Conservation (phyloP, 768 basidiomycete species). For the Obba rivulosa region DNA sequence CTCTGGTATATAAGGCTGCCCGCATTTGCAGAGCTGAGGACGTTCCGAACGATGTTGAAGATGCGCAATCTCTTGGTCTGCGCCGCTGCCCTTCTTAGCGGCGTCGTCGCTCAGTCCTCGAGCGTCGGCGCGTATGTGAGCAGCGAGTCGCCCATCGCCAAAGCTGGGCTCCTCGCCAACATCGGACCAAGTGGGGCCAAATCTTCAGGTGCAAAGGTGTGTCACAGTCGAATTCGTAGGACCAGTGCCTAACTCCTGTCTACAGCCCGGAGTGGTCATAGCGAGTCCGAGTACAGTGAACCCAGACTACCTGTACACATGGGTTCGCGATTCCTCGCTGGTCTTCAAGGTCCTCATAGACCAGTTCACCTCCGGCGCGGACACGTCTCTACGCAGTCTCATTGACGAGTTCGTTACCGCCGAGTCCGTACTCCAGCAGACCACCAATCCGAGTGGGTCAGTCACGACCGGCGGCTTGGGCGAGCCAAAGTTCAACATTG, state of each 20-base stretch:
- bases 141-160: constrained; percentile 53
- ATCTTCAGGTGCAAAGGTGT: constrained; percentile 34
- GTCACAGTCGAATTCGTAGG: not conserved
- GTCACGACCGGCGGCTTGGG: constrained; percentile 65
- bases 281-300: constrained; percentile 33
- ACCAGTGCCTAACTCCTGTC: not conserved
- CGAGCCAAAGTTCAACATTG: constrained; percentile 74
- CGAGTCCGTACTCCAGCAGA: constrained; percentile 54
- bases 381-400: constrained; percentile 39
- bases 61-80: not conserved
- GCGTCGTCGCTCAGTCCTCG: constrained; percentile 20
- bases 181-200: constrained; percentile 57
- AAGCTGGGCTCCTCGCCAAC: constrained; percentile 64
- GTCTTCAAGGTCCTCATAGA: constrained; percentile 59
- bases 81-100: constrained; percentile 7
- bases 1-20: too few species aligned
- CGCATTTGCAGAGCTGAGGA: too few species aligned
- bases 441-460: constrained; percentile 65
- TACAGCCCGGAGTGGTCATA: constrained; percentile 35
- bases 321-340: constrained; percentile 72
- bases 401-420: constrained; percentile 59
- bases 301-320: constrained; percentile 65
- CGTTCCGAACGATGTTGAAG: too few species aligned
- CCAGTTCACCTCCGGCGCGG: constrained; percentile 47
- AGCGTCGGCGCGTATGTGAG: constrained; percentile 47